Percentiles rank a stretch among this genome's conserved stretches.
Conservation (phyloP, 441 rosid genomes). For the Cnidoscolus chayamansa region DNA sequence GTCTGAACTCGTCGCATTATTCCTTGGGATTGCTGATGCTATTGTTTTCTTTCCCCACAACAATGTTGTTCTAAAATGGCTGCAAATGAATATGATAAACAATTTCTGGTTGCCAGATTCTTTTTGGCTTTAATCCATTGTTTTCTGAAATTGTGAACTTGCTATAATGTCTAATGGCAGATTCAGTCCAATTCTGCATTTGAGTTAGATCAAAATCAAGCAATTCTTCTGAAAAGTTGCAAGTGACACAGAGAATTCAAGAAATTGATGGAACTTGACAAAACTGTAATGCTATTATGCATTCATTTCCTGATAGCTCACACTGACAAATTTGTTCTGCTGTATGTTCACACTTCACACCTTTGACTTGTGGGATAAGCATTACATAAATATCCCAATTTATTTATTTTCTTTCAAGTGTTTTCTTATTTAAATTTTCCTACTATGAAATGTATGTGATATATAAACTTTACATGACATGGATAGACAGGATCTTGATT, state of each 20-base stretch:
- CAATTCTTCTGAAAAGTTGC: no score
- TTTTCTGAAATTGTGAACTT: not conserved
- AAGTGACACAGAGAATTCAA: not conserved
- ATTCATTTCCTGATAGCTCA: not conserved
- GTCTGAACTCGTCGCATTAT: not conserved
- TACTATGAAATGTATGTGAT: no score
- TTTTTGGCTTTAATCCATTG: not conserved
- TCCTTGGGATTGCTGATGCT: slow-evolving; percentile 27
- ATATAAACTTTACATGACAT: no score
- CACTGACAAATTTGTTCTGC: slow-evolving; percentile 8
- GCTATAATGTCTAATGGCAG: not conserved
- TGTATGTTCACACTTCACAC: not conserved
- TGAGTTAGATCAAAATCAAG: no score
- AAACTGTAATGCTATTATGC: slow-evolving; percentile 10
- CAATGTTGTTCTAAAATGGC: not conserved
- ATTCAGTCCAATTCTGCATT: not conserved
- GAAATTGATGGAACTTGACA: slow-evolving; percentile 17
- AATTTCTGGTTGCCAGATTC: not conserved
- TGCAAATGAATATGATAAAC: not conserved
- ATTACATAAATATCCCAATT: no score
- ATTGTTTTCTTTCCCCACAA: not conserved
- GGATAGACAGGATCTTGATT: no score
- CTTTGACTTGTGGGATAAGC: no score
- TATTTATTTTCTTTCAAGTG: no score
- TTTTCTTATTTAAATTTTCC: no score